phyloP scores from a whole-genome alignment of 2,329 filamentous ascomycete species.

The Colletotrichum siamense region DNA sequence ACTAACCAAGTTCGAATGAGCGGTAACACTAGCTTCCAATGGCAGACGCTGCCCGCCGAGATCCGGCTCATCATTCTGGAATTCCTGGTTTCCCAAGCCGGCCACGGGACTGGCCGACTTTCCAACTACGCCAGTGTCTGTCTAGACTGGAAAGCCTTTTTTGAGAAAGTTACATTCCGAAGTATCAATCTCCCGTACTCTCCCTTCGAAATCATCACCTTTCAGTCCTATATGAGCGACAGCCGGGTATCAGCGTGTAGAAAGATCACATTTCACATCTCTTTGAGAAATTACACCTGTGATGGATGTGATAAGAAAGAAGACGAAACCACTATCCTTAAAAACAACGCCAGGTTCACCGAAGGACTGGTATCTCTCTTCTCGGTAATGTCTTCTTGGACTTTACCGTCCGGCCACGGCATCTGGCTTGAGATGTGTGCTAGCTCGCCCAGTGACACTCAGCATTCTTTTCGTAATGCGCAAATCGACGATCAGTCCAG shows the following conservation, averaged over 20 bases:
- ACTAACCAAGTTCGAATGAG: background rate
- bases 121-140: background rate
- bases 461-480: background rate
- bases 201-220: background rate
- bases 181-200: background rate
- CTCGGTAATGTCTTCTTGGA: background rate
- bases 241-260: background rate
- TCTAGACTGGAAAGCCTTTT: background rate
- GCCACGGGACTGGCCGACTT: background rate
- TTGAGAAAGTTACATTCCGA: background rate
- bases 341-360: background rate
- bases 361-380: background rate
- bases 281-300: background rate
- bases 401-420: background rate
- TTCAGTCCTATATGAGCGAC: background rate
- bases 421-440: background rate
- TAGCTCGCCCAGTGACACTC: background rate
- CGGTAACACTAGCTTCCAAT: background rate
- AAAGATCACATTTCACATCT: background rate
- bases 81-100: background rate
- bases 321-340: background rate
- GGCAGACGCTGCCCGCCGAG: background rate
- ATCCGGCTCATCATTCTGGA: background rate
- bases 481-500: background rate
- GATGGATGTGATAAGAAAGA: background rate